Evolutionary conservation across 306 rosid species (phyloP).

Genomic region (Malus fusca): DNA sequence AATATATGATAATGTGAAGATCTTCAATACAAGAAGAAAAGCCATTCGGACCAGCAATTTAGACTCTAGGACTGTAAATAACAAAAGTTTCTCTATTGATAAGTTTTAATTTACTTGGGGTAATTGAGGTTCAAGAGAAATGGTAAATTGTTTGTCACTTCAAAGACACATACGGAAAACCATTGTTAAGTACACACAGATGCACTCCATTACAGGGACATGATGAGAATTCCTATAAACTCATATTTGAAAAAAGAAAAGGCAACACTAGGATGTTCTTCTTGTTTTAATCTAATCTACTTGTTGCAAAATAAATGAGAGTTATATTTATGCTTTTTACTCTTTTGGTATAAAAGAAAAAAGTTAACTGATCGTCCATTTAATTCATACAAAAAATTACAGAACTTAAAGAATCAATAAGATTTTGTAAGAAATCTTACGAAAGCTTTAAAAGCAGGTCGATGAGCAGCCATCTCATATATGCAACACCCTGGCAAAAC

Average conservation of each 20-base stretch:
- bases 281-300: not conserved
- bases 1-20: not conserved
- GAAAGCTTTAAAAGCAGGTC: slow-evolving; percentile 98
- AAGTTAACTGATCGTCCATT: not conserved
- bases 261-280: not conserved
- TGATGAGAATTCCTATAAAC: not conserved
- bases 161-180: not conserved
- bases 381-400: not conserved
- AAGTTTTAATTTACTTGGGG: not conserved
- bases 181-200: not conserved
- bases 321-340: not conserved
- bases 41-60: not conserved
- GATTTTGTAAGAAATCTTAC: slow-evolving; percentile 50
- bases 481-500: slow-evolving; percentile 77
- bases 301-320: not conserved
- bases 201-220: not conserved
- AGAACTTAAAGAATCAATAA: not conserved
- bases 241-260: not conserved
- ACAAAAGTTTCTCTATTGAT: not conserved
- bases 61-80: not conserved
- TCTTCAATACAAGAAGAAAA: not conserved
- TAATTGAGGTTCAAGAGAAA: not conserved
- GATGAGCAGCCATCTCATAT: slow-evolving; percentile 99
- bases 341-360: not conserved
- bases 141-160: not conserved